These are phyloP conservation scores for Alloascoidea africana DNA, from an alignment of 805 yeast species.

Conservation along the genomic window DNA sequence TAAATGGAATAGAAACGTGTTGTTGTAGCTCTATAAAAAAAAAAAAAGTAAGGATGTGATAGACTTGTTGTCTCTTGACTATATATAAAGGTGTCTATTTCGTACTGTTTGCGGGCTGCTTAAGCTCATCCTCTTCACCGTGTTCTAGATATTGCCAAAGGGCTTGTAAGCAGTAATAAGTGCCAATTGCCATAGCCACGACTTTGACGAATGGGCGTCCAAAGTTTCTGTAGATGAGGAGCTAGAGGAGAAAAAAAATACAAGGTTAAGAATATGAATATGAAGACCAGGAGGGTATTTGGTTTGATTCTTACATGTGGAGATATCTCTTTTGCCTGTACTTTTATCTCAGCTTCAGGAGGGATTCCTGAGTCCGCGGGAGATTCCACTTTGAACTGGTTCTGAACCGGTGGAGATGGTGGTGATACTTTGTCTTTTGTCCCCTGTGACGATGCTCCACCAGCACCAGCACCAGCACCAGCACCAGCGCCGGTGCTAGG, in stretches of 20 bases:
- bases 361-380: too few species aligned
- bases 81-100: not conserved
- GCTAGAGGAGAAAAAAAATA: not conserved
- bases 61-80: not conserved
- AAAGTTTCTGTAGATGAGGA: not conserved
- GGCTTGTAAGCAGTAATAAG: slow-evolving; percentile 30
- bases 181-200: slow-evolving; percentile 25
- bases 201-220: slow-evolving; percentile 18
- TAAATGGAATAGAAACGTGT: not conserved
- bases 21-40: not conserved
- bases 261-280: not conserved
- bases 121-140: slow-evolving; percentile 9
- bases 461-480: too few species aligned
- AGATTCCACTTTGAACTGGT: too few species aligned
- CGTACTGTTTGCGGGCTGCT: not conserved
- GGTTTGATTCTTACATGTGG: slow-evolving; percentile 2
- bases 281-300: not conserved
- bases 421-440: too few species aligned
- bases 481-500: too few species aligned
- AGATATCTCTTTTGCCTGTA: slow-evolving; percentile 2
- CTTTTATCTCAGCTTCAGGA: too few species aligned
- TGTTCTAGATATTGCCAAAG: slow-evolving; percentile 28
- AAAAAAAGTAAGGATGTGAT: not conserved
- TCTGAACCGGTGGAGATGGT: too few species aligned
- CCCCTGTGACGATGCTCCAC: too few species aligned